Evolutionary conservation across 1,284 basidiomycete genomes (phyloP).

Genomic region (Lentinula novae-zelandiae): DNA sequence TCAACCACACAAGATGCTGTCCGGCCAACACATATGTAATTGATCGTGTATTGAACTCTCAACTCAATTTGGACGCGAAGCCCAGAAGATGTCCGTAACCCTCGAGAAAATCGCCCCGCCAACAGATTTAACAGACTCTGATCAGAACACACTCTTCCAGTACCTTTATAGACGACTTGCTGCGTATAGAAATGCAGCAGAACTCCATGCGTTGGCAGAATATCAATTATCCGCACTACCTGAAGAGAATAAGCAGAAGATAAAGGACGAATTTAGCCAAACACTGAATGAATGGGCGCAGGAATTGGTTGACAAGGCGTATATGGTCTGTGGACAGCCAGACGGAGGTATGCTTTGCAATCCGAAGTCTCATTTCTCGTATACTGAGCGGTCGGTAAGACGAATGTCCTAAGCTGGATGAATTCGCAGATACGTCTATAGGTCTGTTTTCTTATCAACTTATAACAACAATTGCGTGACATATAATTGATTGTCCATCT

Average conservation of each 20-base stretch:
- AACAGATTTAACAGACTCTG: constrained; percentile 32
- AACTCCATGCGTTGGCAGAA: constrained; percentile 39
- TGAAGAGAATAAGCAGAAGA: constrained; percentile 19
- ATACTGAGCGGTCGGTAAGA: constrained; percentile 18
- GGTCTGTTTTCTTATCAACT: not conserved
- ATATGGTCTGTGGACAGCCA: constrained; percentile 45
- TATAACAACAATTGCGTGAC: not conserved
- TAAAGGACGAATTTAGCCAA: constrained; percentile 29
- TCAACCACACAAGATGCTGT: no score
- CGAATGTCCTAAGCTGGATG: constrained; percentile 37
- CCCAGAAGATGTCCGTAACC: constrained; percentile 1
- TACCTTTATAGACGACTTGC: constrained; percentile 45
- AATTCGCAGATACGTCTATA: constrained; percentile 43
- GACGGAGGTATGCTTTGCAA: constrained; percentile 31
- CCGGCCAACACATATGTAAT: not conserved
- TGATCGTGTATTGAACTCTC: not conserved
- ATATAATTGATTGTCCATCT: not conserved
- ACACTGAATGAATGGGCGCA: constrained; percentile 46
- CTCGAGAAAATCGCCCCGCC: constrained; percentile 38
- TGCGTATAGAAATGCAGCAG: constrained; percentile 40
- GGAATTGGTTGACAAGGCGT: constrained; percentile 39
- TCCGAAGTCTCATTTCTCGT: not conserved
- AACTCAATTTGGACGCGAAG: not conserved
- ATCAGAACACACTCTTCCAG: constrained; percentile 37
- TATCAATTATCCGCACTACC: constrained; percentile 22